Evolutionary conservation across 352 stramenopile species (phyloP).

Genomic region (Phytophthora meadii): DNA sequence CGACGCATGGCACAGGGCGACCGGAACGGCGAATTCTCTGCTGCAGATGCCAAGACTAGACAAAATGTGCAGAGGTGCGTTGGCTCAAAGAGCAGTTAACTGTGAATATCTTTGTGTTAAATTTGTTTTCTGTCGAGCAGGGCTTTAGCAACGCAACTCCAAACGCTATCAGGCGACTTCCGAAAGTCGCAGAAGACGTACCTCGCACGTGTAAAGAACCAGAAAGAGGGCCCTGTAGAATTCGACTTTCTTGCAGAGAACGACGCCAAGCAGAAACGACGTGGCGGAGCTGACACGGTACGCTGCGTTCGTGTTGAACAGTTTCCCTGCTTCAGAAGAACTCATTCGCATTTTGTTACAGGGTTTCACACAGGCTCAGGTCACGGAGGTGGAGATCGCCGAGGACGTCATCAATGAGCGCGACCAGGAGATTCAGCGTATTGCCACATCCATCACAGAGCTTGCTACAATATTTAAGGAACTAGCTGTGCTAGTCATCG

Average conservation of each 20-base stretch:
- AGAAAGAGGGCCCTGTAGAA: slow-evolving; percentile 96
- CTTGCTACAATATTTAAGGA: slow-evolving; percentile 99
- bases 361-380: slow-evolving; percentile 95
- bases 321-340: background rate
- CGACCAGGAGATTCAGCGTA: slow-evolving; percentile 97
- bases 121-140: slow-evolving; percentile 30
- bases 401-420: slow-evolving; percentile 95
- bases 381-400: slow-evolving; percentile 97
- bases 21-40: slow-evolving; percentile 68
- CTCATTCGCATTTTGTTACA: slow-evolving; percentile 19
- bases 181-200: slow-evolving; percentile 99
- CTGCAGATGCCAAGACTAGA: slow-evolving; percentile 82
- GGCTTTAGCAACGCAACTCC: slow-evolving; percentile 96
- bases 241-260: slow-evolving; percentile 91
- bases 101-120: background rate
- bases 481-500: slow-evolving; percentile 99
- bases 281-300: slow-evolving; percentile 42
- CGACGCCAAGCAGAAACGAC: slow-evolving; percentile 63
- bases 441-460: slow-evolving; percentile 99
- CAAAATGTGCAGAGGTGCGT: slow-evolving; percentile 85
- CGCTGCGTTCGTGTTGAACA: slow-evolving; percentile 3
- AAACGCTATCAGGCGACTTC: slow-evolving; percentile 97
- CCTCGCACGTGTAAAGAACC: slow-evolving; percentile 94
- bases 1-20: slow-evolving; percentile 73
- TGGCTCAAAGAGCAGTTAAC: background rate